Evolutionary conservation across 2,329 filamentous ascomycete species (phyloP), one percentile per base, ranked within the genome.

Genomic region (Trichoderma atrobrunneum): DNA sequence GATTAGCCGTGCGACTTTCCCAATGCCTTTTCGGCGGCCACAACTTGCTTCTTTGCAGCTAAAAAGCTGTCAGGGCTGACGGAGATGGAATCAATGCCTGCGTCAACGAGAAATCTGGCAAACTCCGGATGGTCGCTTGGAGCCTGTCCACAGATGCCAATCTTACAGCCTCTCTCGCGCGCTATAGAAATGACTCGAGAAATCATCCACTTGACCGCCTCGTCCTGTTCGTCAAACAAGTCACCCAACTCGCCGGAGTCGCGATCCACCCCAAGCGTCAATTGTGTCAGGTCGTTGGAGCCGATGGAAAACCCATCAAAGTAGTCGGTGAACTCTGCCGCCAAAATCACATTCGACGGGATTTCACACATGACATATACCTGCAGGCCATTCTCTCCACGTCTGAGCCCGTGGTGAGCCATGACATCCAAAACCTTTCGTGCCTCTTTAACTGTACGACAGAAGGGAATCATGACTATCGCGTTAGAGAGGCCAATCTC

Each of bases 311-410:
- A 83, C 2, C 81, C 81, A 54, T 83, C 82, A 74, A 83, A 83
- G 66, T 80, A 73, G n/a, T 79, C 71, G 1, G 78, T 75, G 71
- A 83, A 83, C 32, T 77, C 64, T 1, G 73, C 76, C 1, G 81
- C 82, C 10, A 82, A 74, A 54, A 83, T 82, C 18, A 82, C 80
- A 48, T 83, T 83, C 14, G 80, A 81, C 0, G 81, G 81, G 28
- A 83, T 83, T 74, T 83, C 81, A 72, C 81, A 82, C 81, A 83
- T 83, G 57, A 82, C 79, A 67, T 83, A 83, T 54, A 83, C 79
- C 70, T 81, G 69, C 6, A 83, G 76, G 7, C 80, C 80, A 2
- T 78, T 75, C 57, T 80, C 78, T 16, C 81, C 80, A 12, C 82
- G 78, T 67, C 64, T 71, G n/a, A 83, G 79, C 1, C 81, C 81